phyloP scores from a whole-genome alignment of 139 green algal genomes.

The Micractinium conductrix region DNA sequence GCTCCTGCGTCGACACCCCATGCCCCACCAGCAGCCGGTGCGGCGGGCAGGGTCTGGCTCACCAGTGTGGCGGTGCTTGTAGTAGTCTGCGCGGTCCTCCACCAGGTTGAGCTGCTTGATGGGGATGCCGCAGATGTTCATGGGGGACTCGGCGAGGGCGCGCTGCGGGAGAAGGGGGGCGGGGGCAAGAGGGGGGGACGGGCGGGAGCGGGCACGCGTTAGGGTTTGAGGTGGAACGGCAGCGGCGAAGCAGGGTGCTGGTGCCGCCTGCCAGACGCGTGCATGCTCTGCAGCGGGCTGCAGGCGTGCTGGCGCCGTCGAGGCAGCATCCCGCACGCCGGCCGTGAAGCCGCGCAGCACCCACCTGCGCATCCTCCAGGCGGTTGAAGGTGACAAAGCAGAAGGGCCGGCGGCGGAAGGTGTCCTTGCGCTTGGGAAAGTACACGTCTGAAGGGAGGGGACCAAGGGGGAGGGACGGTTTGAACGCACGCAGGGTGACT shows the following conservation, averaged over 20 bases:
- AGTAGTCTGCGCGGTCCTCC: conserved; percentile 50
- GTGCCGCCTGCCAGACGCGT: too few relatives aligned
- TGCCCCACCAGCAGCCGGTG: not conserved
- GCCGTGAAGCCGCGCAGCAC: not conserved
- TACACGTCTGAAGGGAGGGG: conserved; percentile 43
- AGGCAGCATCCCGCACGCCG: too few relatives aligned
- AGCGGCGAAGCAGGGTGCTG: too few relatives aligned
- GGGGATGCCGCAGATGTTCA: conserved; percentile 55
- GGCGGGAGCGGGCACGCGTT: too few relatives aligned
- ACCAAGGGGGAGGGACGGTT: not conserved
- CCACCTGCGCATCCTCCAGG: conserved; percentile 26
- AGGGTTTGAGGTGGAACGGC: too few relatives aligned
- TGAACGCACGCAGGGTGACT: not conserved
- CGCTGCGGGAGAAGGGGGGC: too few relatives aligned
- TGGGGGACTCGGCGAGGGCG: conserved; percentile 41
- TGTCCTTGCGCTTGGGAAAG: conserved; percentile 53
- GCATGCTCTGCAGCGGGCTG: too few relatives aligned
- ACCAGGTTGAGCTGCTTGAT: conserved; percentile 55
- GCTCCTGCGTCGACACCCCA: too few relatives aligned
- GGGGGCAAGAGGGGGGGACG: too few relatives aligned
- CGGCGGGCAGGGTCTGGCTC: not conserved
- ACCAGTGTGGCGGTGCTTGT: conserved; percentile 39
- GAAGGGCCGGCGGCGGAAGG: conserved; percentile 48
- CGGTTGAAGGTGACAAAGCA: conserved; percentile 55
- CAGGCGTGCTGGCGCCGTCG: too few relatives aligned